Evolutionary conservation across 225 moss, liverwort and hornwort genomes (phyloP).

Genomic region (Physcomitrium patens): DNA sequence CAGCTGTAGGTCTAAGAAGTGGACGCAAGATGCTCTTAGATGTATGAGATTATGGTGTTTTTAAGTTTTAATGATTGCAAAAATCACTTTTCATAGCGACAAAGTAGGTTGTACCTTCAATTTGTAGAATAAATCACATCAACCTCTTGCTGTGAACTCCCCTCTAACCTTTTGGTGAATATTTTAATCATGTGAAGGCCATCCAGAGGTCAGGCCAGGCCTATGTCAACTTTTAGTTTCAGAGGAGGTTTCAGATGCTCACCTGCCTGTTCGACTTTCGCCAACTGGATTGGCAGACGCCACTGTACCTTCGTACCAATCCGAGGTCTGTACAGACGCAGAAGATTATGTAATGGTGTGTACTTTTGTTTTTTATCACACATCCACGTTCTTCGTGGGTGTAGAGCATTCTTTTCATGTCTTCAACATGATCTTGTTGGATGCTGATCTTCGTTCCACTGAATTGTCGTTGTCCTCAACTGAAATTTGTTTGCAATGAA

Average conservation of each 20-base stretch:
- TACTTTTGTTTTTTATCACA: conserved; percentile 13
- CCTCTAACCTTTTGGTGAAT: conserved; percentile 18
- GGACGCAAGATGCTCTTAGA: too few species aligned
- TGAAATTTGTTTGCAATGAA: conserved; percentile 6
- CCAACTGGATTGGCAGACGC: conserved; percentile 52
- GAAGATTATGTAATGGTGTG: conserved; percentile 67
- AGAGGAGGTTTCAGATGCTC: conserved; percentile 44
- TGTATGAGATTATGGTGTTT: background rate
- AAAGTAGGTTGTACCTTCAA: conserved; percentile 15
- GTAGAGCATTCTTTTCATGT: background rate
- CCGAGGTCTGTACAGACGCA: conserved; percentile 65
- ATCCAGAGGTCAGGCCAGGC: conserved; percentile 52
- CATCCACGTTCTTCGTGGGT: background rate
- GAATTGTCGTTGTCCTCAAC: conserved; percentile 2
- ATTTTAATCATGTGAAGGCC: conserved; percentile 35
- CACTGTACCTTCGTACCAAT: conserved; percentile 53
- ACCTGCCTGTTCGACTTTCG: conserved; percentile 49
- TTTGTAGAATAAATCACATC: background rate
- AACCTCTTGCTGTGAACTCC: background rate
- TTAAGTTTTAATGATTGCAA: conserved; percentile 8
- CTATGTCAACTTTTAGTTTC: conserved; percentile 47
- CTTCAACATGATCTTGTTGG: conserved; percentile 26
- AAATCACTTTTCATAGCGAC: conserved; percentile 1
- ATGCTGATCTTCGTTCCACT: background rate
- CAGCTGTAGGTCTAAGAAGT: too few species aligned